Evolutionary conservation across 371 early-diverging fungal genomes (phyloP).

Genomic region (Amoeboaphelidium occidentale): DNA sequence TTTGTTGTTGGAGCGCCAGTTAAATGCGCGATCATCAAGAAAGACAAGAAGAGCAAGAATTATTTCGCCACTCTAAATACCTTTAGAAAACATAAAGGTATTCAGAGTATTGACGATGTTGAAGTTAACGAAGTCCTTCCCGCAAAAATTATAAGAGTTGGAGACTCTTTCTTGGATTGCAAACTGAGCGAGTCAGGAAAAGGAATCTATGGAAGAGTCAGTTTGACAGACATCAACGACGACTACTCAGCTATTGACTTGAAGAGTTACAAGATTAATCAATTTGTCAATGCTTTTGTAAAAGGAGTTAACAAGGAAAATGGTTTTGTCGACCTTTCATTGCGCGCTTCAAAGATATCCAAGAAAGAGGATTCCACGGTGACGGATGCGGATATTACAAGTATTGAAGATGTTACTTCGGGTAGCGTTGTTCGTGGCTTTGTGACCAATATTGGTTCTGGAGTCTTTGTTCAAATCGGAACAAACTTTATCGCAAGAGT

Average conservation of each 20-base stretch:
- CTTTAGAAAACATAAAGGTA: constrained; percentile 7
- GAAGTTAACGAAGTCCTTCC: constrained; percentile 21
- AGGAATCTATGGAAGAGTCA: constrained; percentile 26
- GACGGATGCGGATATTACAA: background rate
- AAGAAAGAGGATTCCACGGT: constrained; percentile 6
- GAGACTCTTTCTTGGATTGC: constrained; percentile 19
- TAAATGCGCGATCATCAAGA: constrained; percentile 20
- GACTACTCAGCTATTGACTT: constrained; percentile 21
- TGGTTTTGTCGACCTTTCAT: constrained; percentile 31
- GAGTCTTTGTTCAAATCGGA: constrained; percentile 45
- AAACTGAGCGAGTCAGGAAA: constrained; percentile 15
- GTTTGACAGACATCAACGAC: constrained; percentile 34
- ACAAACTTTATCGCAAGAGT: constrained; percentile 40
- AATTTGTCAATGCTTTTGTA: constrained; percentile 25
- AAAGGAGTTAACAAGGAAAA: constrained; percentile 19
- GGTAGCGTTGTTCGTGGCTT: constrained; percentile 41
- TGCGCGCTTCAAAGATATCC: constrained; percentile 23
- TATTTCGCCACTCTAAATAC: constrained; percentile 13
- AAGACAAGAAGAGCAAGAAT: constrained; percentile 18
- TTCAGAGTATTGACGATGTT: constrained; percentile 18
- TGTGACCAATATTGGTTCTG: constrained; percentile 38
- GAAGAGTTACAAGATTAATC: constrained; percentile 14
- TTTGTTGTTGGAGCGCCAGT: constrained; percentile 31
- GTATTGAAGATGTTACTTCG: constrained; percentile 14
- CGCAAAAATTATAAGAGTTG: constrained; percentile 23